Evolutionary conservation across 345 rosid species (phyloP).

Genomic region (Euphorbia lathyris): DNA sequence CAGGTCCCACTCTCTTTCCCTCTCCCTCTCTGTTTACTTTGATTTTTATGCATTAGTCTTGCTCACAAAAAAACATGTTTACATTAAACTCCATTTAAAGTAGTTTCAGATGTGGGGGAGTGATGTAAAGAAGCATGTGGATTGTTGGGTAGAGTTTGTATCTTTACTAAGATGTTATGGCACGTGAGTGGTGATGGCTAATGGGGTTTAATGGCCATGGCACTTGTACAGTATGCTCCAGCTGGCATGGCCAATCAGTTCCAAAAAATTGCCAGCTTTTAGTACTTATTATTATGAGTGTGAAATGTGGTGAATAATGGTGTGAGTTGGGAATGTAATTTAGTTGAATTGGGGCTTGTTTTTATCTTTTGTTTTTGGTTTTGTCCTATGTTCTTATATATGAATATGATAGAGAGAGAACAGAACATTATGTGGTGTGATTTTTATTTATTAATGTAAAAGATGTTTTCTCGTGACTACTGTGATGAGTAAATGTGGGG

Average conservation of each 20-base stretch:
- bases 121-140: conserved; percentile 6
- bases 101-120: conserved; percentile 6
- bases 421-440: conserved; percentile 1
- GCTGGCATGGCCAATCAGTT: neutral
- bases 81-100: conserved; percentile 19
- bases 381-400: conserved; percentile 8
- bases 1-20: conserved; percentile 31
- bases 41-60: conserved; percentile 29
- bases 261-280: neutral
- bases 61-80: conserved; percentile 27
- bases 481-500: conserved; percentile 9
- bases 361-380: neutral
- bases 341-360: neutral
- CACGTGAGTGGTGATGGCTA: neutral
- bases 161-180: neutral
- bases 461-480: conserved; percentile 4
- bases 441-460: neutral
- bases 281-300: neutral
- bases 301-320: neutral
- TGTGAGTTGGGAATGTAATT: neutral
- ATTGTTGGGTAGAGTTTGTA: conserved; percentile 2
- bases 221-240: neutral
- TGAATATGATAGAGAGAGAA: conserved; percentile 4
- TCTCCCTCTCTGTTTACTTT: conserved; percentile 6
- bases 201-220: neutral